Evolutionary conservation across 352 stramenopile genomes (phyloP).

Genomic region (Phytopythium litorale): DNA sequence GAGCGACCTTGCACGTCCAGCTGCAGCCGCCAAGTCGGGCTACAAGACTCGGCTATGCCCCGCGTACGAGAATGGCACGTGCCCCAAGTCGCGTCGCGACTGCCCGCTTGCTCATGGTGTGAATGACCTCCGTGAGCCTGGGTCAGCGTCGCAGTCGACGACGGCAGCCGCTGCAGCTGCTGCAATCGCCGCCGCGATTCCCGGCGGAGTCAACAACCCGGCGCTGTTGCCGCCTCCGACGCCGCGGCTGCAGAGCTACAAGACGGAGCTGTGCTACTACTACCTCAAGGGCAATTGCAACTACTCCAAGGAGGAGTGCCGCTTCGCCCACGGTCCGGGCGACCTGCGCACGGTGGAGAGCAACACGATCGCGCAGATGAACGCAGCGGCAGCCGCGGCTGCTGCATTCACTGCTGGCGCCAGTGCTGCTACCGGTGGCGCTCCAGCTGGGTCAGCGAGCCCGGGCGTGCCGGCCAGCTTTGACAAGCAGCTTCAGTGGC

Average conservation of each 20-base stretch:
- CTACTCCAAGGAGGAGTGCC: slow-evolving; percentile 83
- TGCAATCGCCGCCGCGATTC: slow-evolving; percentile 4
- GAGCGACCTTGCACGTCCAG: slow-evolving; percentile 60
- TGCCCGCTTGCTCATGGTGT: slow-evolving; percentile 75
- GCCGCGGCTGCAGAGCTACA: slow-evolving; percentile 82
- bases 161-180: slow-evolving; percentile 13
- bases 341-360: slow-evolving; percentile 81
- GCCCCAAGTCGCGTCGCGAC: slow-evolving; percentile 69
- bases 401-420: slow-evolving; percentile 14
- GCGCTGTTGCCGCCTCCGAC: slow-evolving; percentile 37
- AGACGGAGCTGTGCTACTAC: slow-evolving; percentile 88
- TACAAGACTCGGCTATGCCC: slow-evolving; percentile 84
- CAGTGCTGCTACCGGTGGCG: slow-evolving; percentile 3
- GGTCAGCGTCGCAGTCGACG: slow-evolving; percentile 15
- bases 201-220: slow-evolving; percentile 18
- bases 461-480: slow-evolving; percentile 9
- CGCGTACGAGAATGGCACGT: slow-evolving; percentile 67
- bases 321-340: slow-evolving; percentile 81
- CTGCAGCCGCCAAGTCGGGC: slow-evolving; percentile 14
- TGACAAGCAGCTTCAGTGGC: slow-evolving; percentile 52
- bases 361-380: slow-evolving; percentile 75
- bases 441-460: neutral
- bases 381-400: slow-evolving; percentile 21
- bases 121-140: slow-evolving; percentile 63
- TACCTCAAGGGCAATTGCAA: slow-evolving; percentile 88